Conservation (phyloP, 306 rosid species). For the Gillenia trifoliata region DNA sequence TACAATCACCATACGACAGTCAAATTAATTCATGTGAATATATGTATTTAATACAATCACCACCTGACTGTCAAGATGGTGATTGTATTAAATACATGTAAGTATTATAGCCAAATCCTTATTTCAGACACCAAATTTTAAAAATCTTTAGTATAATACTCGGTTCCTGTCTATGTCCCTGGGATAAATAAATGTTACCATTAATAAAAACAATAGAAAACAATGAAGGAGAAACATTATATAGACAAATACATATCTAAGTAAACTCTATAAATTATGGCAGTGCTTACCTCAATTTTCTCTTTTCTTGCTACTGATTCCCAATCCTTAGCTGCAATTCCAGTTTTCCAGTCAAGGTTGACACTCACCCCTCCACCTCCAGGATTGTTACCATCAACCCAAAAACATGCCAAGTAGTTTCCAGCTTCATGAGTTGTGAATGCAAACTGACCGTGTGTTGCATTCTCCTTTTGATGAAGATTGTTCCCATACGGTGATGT, state of each 20-base stretch:
- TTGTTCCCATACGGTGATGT: conserved; percentile 87
- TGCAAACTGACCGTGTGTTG: conserved; percentile 82
- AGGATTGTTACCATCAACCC: conserved; percentile 47
- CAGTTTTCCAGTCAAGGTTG: conserved; percentile 94
- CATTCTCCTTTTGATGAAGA: conserved; percentile 62
- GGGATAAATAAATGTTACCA: not conserved
- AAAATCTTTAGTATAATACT: not conserved
- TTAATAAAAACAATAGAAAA: not conserved
- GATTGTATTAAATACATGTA: too few relatives aligned
- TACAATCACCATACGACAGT: too few relatives aligned
- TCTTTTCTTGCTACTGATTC: conserved; percentile 93
- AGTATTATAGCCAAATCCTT: too few relatives aligned
- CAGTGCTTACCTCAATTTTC: conserved; percentile 68
- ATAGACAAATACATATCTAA: not conserved
- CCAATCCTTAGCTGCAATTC: conserved; percentile 99
- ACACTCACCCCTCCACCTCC: conserved; percentile 45
- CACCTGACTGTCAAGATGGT: too few relatives aligned
- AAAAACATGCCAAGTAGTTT: conserved; percentile 85
- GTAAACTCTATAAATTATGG: not conserved
- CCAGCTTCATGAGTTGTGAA: conserved; percentile 91
- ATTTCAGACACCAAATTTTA: too few relatives aligned
- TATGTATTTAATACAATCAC: too few relatives aligned
- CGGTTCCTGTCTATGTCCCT: not conserved
- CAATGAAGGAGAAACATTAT: not conserved
- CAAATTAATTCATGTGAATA: too few relatives aligned